These are phyloP conservation scores for Phialophora expanda DNA, from an alignment of 2,329 filamentous ascomycete species.

Conservation along the genomic window DNA sequence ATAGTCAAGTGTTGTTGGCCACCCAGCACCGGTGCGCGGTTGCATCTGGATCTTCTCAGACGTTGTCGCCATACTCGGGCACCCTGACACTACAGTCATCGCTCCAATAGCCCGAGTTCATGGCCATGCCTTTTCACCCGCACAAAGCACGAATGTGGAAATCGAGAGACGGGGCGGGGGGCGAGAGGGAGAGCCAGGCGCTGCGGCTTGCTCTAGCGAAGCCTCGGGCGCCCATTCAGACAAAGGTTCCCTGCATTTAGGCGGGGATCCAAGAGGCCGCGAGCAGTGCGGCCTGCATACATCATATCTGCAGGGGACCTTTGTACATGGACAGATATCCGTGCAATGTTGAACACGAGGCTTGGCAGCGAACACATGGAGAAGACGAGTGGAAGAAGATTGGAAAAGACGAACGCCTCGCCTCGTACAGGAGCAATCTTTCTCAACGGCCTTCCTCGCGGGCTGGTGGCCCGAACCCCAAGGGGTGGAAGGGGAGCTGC, in stretches of 20 bases:
- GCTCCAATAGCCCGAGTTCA: background rate
- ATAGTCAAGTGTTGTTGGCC: background rate
- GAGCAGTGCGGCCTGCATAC: background rate
- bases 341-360: background rate
- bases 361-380: background rate
- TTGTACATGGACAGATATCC: background rate
- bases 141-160: background rate
- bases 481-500: no score
- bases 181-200: background rate
- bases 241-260: conserved; percentile 2
- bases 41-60: background rate
- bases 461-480: no score
- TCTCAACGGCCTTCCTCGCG: background rate
- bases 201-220: background rate
- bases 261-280: background rate
- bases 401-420: background rate
- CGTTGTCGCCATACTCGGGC: background rate
- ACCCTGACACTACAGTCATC: background rate
- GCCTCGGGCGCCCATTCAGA: background rate
- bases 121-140: background rate
- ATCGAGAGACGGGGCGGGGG: background rate
- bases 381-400: background rate
- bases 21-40: background rate
- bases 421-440: background rate
- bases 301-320: conserved; percentile 4